Percentiles rank a stretch among this genome's conserved stretches.
phyloP scores from a whole-genome alignment of 768 basidiomycete species.

The Mycena polygramma region DNA sequence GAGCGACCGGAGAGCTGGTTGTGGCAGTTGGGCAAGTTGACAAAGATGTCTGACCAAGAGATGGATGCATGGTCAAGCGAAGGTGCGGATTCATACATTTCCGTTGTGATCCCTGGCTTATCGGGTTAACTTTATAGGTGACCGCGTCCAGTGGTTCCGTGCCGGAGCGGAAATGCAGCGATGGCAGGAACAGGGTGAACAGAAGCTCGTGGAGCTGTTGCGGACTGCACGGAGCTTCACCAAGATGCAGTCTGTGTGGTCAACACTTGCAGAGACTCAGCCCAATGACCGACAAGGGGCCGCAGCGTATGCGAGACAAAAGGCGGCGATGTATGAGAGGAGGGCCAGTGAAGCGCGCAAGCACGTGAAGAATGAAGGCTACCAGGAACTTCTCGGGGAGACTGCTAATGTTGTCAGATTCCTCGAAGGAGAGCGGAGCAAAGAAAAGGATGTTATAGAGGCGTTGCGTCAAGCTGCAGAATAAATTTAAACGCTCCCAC shows the following conservation, averaged over 20 bases:
- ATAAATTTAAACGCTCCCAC: too few relatives aligned
- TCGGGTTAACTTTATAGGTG: background rate
- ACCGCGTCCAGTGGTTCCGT: slow-evolving; percentile 12
- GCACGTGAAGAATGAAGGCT: background rate
- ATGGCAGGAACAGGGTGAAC: slow-evolving; percentile 9
- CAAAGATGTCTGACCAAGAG: background rate
- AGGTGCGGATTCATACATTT: background rate
- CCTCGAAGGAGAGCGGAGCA: background rate
- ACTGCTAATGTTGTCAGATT: background rate
- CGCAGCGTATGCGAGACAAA: too few relatives aligned
- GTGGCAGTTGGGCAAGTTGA: background rate
- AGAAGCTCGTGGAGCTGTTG: background rate
- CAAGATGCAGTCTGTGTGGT: background rate
- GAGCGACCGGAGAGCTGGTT: slow-evolving; percentile 1
- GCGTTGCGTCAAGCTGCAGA: too few relatives aligned
- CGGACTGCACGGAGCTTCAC: background rate
- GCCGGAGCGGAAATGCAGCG: slow-evolving; percentile 14
- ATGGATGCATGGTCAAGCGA: slow-evolving; percentile 15
- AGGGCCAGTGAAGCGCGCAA: background rate
- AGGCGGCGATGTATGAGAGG: too few relatives aligned
- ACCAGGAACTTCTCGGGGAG: background rate
- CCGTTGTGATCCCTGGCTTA: too few relatives aligned
- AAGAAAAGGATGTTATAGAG: background rate
- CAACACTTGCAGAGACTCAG: too few relatives aligned
- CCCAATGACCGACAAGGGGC: too few relatives aligned